Evolutionary conservation across 2,329 filamentous ascomycete species (phyloP), one percentile per base, ranked within the genome.

Genomic region (Colletotrichum abscissum): DNA sequence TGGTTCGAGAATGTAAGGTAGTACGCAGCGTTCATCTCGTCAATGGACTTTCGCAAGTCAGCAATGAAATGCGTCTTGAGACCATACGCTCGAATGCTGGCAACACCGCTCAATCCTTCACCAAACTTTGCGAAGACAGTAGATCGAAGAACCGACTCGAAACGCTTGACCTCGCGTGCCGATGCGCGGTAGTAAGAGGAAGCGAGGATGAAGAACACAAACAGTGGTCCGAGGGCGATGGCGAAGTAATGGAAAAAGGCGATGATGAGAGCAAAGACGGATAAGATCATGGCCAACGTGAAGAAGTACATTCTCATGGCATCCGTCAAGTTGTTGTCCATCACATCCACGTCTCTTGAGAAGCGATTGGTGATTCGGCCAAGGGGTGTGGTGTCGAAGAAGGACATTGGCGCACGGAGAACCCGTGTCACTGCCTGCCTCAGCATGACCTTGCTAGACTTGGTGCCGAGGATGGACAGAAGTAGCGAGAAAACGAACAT

Each of bases 361-460:
- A 98, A 98, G 19, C 97, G 94, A 81, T 98, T 98, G 26, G 95
- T 98, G 81, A 98, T 98, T 49, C 96, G 93, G 24, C 97, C 97
- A 1, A 98, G 88, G 0, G 97, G 97, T 0, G 97, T 98, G 0
- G 97, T 98, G 78, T 99, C 97, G 84, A 98, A 98, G 85, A 98
- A 98, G 5, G 94, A 93, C 95, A 92, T 92, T n/a, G 91, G 91
- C 3, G 91, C 91, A 30, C 91, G 87, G n/a, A 92, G 84, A 1
- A 97, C 94, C 19, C 94, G 89, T 9, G 88, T 91, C 78, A 98
- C 94, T 7, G 97, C 96, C 46, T 91, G 87, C 35, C 93, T 90
- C 63, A 98, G 89, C 90, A 98, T 95, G 52, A 88, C 88, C 81
- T 93, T 96, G 79, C 94, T 97, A 5, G 95, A 90, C 24, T 89